A percentile compares a stretch with the other conserved stretches of the same genome.
Evolutionary conservation across 305 asterid genomes (phyloP).

Genomic region (Fraxinus xanthoxyloides): DNA sequence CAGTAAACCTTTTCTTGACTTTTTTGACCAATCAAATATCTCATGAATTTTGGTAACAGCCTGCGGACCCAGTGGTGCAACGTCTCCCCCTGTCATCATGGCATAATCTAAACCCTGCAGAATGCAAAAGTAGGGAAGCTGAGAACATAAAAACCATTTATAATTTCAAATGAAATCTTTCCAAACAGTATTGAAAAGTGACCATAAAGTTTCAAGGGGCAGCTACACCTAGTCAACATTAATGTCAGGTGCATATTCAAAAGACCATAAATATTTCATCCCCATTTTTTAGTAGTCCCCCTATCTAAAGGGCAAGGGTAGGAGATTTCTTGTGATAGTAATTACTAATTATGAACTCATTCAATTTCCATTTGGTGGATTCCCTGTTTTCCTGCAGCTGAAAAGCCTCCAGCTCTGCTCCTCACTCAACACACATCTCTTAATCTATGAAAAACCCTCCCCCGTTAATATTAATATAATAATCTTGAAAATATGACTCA

Average conservation of each 20-base stretch:
- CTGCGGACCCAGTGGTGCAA: conserved; percentile 92
- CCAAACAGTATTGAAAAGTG: not conserved
- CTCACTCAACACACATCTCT: not conserved
- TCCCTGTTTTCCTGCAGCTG: not conserved
- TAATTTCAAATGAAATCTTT: not conserved
- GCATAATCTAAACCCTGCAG: conserved; percentile 96
- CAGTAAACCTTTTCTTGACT: conserved; percentile 83
- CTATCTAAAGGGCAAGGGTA: not conserved
- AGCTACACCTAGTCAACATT: not conserved
- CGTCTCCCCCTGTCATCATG: conserved; percentile 99
- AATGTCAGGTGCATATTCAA: not conserved
- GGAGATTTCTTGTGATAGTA: not conserved
- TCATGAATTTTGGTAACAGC: conserved; percentile 98
- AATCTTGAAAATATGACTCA: not conserved
- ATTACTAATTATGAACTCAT: not conserved
- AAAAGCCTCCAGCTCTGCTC: not conserved
- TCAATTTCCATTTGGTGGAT: not conserved
- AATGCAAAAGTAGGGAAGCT: not conserved
- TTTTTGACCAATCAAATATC: conserved; percentile 96
- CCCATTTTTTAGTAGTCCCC: not conserved
- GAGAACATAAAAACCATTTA: not conserved
- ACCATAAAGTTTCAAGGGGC: not conserved
- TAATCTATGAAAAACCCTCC: not conserved
- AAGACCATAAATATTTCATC: not conserved
- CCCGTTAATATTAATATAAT: not conserved